Conservation (phyloP, 345 rosid species). For the Xanthoceras sorbifolium region DNA sequence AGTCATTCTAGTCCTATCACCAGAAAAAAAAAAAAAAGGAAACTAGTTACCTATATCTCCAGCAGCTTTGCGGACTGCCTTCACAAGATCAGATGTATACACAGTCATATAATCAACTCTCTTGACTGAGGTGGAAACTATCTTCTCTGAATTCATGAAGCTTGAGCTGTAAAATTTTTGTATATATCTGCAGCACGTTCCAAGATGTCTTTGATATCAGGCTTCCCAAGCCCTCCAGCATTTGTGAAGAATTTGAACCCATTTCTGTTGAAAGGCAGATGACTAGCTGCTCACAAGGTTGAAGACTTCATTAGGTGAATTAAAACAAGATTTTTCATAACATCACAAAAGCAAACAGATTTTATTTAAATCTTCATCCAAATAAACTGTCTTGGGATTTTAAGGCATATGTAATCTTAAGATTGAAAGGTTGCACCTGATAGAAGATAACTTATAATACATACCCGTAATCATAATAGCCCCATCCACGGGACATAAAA, state of each 20-base stretch:
- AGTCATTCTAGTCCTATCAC: too few species aligned
- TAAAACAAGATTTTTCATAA: neutral
- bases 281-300: conserved; percentile 74
- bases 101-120: conserved; percentile 84
- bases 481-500: conserved; percentile 92
- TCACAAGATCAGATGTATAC: conserved; percentile 83
- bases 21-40: too few species aligned
- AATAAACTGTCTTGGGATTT: neutral
- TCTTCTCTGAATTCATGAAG: conserved; percentile 35
- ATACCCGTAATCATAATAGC: conserved; percentile 98
- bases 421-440: conserved; percentile 7
- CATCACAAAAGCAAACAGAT: conserved; percentile 10
- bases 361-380: neutral
- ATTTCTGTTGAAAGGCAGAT: conserved; percentile 96
- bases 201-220: conserved; percentile 82
- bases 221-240: conserved; percentile 92
- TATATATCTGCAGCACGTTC: conserved; percentile 83
- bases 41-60: conserved; percentile 70
- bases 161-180: conserved; percentile 50
- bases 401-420: neutral
- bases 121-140: conserved; percentile 45
- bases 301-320: conserved; percentile 20
- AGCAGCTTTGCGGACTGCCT: conserved; percentile 85
- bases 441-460: conserved; percentile 13
- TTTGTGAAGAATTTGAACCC: conserved; percentile 96